phyloP scores from a whole-genome alignment of 345 rosid species.

The Bruguiera gymnorhiza region DNA sequence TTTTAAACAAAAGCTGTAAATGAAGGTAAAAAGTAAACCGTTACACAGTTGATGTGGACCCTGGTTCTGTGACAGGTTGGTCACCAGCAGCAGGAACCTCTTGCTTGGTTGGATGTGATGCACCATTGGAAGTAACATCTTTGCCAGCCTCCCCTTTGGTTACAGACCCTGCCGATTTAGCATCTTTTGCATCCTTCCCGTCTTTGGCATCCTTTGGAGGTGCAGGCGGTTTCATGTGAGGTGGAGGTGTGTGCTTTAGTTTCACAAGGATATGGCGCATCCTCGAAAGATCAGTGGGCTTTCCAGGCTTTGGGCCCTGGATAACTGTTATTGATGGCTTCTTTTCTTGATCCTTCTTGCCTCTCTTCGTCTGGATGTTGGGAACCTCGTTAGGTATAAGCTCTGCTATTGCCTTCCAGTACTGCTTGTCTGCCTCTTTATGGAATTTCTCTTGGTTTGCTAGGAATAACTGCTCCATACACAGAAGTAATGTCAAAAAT shows the following conservation, averaged over 20 bases:
- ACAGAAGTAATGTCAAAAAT: not conserved
- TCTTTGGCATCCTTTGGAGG: conserved; percentile 34
- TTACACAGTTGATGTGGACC: conserved; percentile 34
- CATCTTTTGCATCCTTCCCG: conserved; percentile 30
- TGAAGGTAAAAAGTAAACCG: not conserved
- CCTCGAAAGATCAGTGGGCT: conserved; percentile 34
- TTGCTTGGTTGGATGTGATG: conserved; percentile 24
- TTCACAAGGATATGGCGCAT: conserved; percentile 34
- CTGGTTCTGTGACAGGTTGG: conserved; percentile 34
- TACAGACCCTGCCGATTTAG: conserved; percentile 11
- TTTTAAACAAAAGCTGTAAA: conserved; percentile 3
- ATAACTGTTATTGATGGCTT: conserved; percentile 28
- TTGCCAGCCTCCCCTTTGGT: conserved; percentile 27
- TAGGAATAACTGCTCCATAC: conserved; percentile 21
- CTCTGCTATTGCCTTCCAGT: conserved; percentile 38
- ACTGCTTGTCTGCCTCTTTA: conserved; percentile 34
- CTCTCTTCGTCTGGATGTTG: conserved; percentile 34
- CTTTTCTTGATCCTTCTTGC: conserved; percentile 37
- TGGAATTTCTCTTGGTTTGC: conserved; percentile 34
- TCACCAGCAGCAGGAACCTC: conserved; percentile 24
- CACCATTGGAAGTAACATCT: conserved; percentile 26
- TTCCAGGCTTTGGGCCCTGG: conserved; percentile 38
- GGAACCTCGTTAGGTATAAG: conserved; percentile 31
- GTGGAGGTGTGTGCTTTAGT: conserved; percentile 35
- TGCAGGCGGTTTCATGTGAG: conserved; percentile 35